Conservation (phyloP, 345 rosid genomes). For the Salix exigua region DNA sequence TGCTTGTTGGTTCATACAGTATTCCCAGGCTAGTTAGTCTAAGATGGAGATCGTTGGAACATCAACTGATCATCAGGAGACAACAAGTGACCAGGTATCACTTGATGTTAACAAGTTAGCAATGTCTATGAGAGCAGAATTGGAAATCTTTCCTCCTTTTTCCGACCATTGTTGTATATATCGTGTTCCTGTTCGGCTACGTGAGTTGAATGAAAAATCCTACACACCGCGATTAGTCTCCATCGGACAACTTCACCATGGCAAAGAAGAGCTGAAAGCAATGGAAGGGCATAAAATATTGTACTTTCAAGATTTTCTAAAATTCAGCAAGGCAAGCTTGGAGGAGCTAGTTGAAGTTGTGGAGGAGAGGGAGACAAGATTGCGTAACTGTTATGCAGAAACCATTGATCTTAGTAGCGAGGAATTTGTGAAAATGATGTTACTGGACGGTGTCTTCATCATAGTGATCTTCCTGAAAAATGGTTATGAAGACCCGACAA, state of each 20-base stretch:
- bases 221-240: background rate
- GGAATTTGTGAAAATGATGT: conserved; percentile 5
- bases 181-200: background rate
- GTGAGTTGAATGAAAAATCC: background rate
- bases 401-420: background rate
- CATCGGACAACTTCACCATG: background rate
- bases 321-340: background rate
- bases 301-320: background rate
- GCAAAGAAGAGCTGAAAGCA: background rate
- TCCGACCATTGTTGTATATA: conserved; percentile 11
- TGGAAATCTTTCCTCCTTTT: background rate
- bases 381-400: conserved; percentile 1
- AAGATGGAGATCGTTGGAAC: background rate
- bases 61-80: background rate
- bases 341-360: background rate
- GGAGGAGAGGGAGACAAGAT: background rate
- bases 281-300: conserved; percentile 14
- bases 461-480: background rate
- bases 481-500: background rate
- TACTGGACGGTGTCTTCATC: conserved; percentile 11
- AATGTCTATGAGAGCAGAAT: background rate
- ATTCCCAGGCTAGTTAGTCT: background rate
- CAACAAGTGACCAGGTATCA: background rate
- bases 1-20: background rate
- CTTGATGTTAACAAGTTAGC: background rate